Conservation (phyloP, 176 grass and related monocot species). For the Puccinellia tenuiflora region DNA sequence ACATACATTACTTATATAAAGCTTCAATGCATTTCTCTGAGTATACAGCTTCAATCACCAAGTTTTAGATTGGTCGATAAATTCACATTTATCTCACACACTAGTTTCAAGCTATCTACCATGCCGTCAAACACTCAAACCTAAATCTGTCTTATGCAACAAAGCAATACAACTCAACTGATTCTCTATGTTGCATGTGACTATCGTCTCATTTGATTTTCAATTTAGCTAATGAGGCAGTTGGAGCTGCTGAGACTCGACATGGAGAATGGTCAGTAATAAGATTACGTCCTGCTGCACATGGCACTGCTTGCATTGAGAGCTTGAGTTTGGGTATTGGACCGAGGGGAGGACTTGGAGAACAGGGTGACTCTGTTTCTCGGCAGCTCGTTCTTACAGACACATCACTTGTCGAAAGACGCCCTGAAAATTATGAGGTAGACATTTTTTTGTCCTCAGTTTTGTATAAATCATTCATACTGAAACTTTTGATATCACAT, state of each 20-base stretch:
- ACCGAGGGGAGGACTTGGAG: slow-evolving; percentile 95
- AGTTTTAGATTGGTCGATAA: slow-evolving; percentile 4
- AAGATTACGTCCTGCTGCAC: slow-evolving; percentile 84
- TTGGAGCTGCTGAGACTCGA: slow-evolving; percentile 92
- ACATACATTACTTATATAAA: background rate
- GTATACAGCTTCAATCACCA: slow-evolving; percentile 9
- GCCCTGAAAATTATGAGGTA: slow-evolving; percentile 96
- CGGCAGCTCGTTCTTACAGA: slow-evolving; percentile 93
- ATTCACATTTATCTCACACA: background rate
- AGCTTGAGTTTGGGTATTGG: slow-evolving; percentile 78
- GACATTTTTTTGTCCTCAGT: background rate
- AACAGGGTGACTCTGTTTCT: slow-evolving; percentile 92
- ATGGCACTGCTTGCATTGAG: slow-evolving; percentile 81
- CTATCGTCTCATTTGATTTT: slow-evolving; percentile 34
- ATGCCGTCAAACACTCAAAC: background rate
- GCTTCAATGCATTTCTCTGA: background rate
- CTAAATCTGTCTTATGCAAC: background rate
- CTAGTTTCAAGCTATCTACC: slow-evolving; percentile 4
- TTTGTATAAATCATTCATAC: background rate
- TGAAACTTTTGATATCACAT: slow-evolving; percentile 2
- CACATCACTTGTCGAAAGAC: slow-evolving; percentile 83
- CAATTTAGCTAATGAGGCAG: slow-evolving; percentile 79
- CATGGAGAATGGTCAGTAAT: slow-evolving; percentile 97
- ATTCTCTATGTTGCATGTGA: slow-evolving; percentile 12
- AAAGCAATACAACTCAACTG: background rate